Evolutionary conservation across 352 stramenopile species (phyloP), one percentile per base, ranked within the genome.

Genomic region (Thalassiosira exigua): DNA sequence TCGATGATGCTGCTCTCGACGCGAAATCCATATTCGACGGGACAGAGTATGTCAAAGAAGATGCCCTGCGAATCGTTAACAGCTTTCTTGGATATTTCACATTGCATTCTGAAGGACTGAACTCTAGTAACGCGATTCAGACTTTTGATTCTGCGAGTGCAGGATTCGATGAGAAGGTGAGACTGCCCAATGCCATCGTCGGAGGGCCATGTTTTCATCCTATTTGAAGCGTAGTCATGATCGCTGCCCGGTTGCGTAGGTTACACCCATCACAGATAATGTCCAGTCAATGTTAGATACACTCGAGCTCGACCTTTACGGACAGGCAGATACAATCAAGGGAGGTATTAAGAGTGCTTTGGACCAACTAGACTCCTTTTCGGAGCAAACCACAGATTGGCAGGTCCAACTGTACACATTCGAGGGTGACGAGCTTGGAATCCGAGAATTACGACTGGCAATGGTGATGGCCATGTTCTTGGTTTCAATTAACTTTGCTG

Each of bases 271-370:
- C 41, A 78, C 62, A 22, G 24, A 75, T 30, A 69, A 71, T 48
- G 61, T 86, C 19, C 66, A 86, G 62, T 58, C 32, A 27, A 66
- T 86, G 56, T 52, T 86, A 1, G 74, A 86, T 66, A 86, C 79
- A n/a, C 30, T 86, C 12, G 64, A 86, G 30, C 12, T 69, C 12
- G 79, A 86, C 65, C 41, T 86, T 1, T 81, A 83, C 36, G 62
- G 69, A 3, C 52, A 82, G 30, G 33, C 50, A 26, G 73, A 86
- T 62, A 50, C 51, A 2, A 86, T 86, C 39, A 48, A 83, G 42
- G 41, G 46, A 27, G 68, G 67, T 3, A 58, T 88, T 19, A 57
- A 4, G 4, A 41, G 39, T 30, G 81, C 64, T 21, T 30, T 86
- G 9, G 29, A 44, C 59, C 67, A 88, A 48, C 41, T 88, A 17